Evolutionary conservation across 1,284 basidiomycete species (phyloP).

Genomic region (Puccinia triticina): DNA sequence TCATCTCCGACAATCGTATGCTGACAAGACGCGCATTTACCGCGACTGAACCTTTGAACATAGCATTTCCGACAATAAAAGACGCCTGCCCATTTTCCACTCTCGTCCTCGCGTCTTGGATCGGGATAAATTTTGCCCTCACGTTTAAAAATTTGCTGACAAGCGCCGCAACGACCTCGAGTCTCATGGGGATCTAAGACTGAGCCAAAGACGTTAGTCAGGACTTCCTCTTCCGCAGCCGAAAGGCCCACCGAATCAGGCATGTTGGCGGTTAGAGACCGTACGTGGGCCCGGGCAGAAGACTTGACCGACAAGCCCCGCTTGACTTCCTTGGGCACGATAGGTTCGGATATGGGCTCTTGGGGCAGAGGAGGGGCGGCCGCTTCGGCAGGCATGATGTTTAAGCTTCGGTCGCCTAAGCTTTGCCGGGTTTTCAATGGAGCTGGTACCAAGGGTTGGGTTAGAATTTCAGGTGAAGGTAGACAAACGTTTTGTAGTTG

Average conservation of each 20-base stretch:
- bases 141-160: conserved; percentile 49
- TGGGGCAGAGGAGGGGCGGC: not conserved
- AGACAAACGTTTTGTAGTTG: conserved; percentile 30
- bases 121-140: conserved; percentile 50
- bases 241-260: conserved; percentile 44
- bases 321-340: conserved; percentile 30
- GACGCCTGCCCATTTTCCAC: conserved; percentile 48
- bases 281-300: conserved; percentile 46
- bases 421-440: not conserved
- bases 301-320: conserved; percentile 49
- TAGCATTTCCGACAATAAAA: conserved; percentile 52
- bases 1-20: conserved; percentile 48
- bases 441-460: not conserved
- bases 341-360: not conserved
- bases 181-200: conserved; percentile 51
- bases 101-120: conserved; percentile 42
- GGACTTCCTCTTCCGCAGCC: conserved; percentile 49
- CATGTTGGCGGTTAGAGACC: conserved; percentile 47
- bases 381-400: conserved; percentile 20
- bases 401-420: conserved; percentile 11
- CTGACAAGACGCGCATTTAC: conserved; percentile 35
- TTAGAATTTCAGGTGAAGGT: conserved; percentile 10
- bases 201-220: conserved; percentile 50
- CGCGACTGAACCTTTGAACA: conserved; percentile 39
- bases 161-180: conserved; percentile 40